Evolutionary conservation across 129 eudicot species (phyloP).

Genomic region (Deinandra increscens): DNA sequence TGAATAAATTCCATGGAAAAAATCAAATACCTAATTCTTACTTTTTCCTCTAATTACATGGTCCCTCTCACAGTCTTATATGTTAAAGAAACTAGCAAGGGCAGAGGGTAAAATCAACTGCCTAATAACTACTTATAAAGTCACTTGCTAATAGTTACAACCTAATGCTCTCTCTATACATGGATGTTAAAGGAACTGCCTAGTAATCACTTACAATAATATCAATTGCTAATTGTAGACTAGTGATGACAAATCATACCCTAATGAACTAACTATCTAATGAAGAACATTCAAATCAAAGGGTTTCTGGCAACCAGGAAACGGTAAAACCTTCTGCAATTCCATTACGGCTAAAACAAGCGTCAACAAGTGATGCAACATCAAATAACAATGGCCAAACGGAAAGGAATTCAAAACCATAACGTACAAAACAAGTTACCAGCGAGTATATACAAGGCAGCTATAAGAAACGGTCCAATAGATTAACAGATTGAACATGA

Average conservation of each 20-base stretch:
- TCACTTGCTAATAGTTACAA: background rate
- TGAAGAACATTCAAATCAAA: background rate
- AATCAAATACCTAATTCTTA: background rate
- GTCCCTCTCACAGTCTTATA: conserved; percentile 1
- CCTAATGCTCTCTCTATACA: background rate
- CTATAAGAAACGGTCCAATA: background rate
- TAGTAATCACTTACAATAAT: background rate
- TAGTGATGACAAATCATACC: background rate
- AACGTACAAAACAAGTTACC: conserved; percentile 17
- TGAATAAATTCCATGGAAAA: background rate
- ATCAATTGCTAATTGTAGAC: conserved; percentile 1
- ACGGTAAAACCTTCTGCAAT: conserved; percentile 3
- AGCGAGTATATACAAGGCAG: conserved; percentile 3
- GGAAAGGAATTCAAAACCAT: background rate
- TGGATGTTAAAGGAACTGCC: conserved; percentile 1
- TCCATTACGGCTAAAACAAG: background rate
- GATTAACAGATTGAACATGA: background rate
- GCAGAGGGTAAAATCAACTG: background rate
- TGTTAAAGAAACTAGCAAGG: conserved; percentile 1
- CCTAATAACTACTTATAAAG: background rate
- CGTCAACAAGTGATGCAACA: background rate
- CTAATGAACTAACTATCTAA: background rate
- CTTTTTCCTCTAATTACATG: background rate
- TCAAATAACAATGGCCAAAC: conserved; percentile 6
- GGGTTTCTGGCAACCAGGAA: conserved; percentile 13